Percentiles rank a stretch among this genome's conserved stretches.
Conservation (phyloP, 139 green algal genomes). For the Closterium sp. region DNA sequence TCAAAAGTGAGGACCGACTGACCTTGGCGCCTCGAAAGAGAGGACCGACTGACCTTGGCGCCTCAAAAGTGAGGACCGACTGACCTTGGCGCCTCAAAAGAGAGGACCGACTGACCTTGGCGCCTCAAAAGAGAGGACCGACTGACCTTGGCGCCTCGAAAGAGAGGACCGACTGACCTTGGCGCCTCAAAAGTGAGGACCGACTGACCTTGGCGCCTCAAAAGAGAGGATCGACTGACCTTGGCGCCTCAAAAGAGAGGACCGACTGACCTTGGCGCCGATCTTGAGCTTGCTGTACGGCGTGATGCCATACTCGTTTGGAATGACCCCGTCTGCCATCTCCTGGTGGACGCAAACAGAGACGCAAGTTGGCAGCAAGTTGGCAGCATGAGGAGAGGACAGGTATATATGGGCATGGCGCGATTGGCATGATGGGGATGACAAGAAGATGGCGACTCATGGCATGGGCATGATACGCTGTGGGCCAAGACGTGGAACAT, state of each 20-base stretch:
- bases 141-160: slow-evolving; percentile 50
- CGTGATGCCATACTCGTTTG: slow-evolving; percentile 71
- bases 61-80: too few species aligned
- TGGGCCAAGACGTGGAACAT: too few species aligned
- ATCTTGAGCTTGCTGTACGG: slow-evolving; percentile 50
- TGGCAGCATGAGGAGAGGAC: neutral
- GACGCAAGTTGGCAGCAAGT: neutral
- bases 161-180: slow-evolving; percentile 50
- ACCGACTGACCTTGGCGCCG: slow-evolving; percentile 40
- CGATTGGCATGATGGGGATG: too few species aligned
- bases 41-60: slow-evolving; percentile 44
- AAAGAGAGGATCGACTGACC: too few species aligned
- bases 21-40: slow-evolving; percentile 54
- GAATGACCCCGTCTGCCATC: slow-evolving; percentile 82
- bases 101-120: slow-evolving; percentile 49
- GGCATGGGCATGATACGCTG: too few species aligned
- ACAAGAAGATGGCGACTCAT: too few species aligned
- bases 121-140: too few species aligned
- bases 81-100: slow-evolving; percentile 51
- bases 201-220: slow-evolving; percentile 48
- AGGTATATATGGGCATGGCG: too few species aligned
- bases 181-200: too few species aligned
- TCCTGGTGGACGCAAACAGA: neutral
- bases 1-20: too few species aligned
- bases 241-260: too few species aligned